Conservation (phyloP, 2,329 filamentous ascomycete genomes). For the Talaromyces sp. region DNA sequence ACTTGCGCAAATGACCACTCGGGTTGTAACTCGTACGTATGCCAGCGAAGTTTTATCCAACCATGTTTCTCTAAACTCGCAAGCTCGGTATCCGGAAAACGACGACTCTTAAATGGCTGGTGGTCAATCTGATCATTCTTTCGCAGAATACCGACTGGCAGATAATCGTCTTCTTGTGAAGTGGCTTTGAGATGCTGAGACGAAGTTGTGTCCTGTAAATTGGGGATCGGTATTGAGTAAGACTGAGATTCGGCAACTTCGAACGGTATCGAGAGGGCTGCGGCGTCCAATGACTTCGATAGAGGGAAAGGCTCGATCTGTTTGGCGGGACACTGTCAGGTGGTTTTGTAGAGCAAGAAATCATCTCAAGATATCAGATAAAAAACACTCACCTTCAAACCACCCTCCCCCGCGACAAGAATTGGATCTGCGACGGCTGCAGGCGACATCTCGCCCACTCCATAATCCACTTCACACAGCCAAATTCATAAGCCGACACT, state of each 20-base stretch:
- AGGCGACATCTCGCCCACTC: neutral
- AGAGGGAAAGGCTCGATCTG: neutral
- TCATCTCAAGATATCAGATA: neutral
- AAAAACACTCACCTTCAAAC: constrained; percentile 3
- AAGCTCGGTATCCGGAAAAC: constrained; percentile 19
- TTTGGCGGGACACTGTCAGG: neutral
- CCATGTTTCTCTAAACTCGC: constrained; percentile 22
- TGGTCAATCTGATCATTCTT: constrained; percentile 7
- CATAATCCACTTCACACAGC: neutral
- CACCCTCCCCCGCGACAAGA: constrained; percentile 3
- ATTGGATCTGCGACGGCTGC: constrained; percentile 1
- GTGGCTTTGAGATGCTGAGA: constrained; percentile 7
- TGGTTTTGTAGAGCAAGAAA: constrained; percentile 6
- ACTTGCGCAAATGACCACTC: constrained; percentile 24
- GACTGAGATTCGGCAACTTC: neutral
- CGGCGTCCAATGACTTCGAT: neutral
- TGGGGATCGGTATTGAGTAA: neutral
- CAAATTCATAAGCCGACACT: neutral
- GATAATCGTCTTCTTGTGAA: constrained; percentile 14
- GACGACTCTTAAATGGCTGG: neutral
- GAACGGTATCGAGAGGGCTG: neutral
- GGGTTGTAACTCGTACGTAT: constrained; percentile 12
- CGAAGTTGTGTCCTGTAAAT: neutral
- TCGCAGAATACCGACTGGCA: constrained; percentile 27
- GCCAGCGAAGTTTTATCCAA: constrained; percentile 29